Conservation (phyloP, 2,329 filamentous ascomycete genomes). For the Penicillium palitans region DNA sequence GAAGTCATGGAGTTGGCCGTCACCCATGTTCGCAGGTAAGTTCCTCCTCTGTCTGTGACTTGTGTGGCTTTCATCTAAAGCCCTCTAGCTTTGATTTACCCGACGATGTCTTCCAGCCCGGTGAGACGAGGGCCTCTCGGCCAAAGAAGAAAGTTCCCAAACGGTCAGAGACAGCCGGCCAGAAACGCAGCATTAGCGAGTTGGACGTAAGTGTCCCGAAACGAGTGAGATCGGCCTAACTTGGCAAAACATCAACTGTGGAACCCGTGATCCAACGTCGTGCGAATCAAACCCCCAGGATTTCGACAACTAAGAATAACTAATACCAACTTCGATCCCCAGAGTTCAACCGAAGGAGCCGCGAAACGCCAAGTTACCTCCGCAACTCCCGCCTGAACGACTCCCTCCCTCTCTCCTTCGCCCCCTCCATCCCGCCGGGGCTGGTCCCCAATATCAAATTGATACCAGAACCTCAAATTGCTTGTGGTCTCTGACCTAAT, state of each 20-base stretch:
- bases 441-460: slow-evolving; percentile 29
- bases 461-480: slow-evolving; percentile 4
- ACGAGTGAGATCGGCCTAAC: slow-evolving; percentile 26
- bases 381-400: slow-evolving; percentile 36
- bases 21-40: slow-evolving; percentile 82
- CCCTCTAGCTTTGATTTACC: slow-evolving; percentile 74
- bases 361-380: slow-evolving; percentile 39
- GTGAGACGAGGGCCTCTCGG: slow-evolving; percentile 68
- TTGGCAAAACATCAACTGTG: slow-evolving; percentile 26
- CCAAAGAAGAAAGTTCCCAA: slow-evolving; percentile 55
- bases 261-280: slow-evolving; percentile 22
- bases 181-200: slow-evolving; percentile 43
- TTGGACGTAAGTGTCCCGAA: slow-evolving; percentile 45
- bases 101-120: slow-evolving; percentile 79
- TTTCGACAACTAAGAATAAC: slow-evolving; percentile 30
- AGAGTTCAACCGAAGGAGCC: slow-evolving; percentile 32
- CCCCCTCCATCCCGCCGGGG: slow-evolving; percentile 28
- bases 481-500: slow-evolving; percentile 24
- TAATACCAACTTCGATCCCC: slow-evolving; percentile 31
- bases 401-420: neutral
- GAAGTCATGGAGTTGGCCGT: slow-evolving; percentile 78
- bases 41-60: slow-evolving; percentile 17
- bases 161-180: slow-evolving; percentile 35
- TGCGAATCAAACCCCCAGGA: slow-evolving; percentile 17
- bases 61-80: slow-evolving; percentile 19